Evolutionary conservation across 2,329 filamentous ascomycete genomes (phyloP).

Genomic region (Alternaria sp.): DNA sequence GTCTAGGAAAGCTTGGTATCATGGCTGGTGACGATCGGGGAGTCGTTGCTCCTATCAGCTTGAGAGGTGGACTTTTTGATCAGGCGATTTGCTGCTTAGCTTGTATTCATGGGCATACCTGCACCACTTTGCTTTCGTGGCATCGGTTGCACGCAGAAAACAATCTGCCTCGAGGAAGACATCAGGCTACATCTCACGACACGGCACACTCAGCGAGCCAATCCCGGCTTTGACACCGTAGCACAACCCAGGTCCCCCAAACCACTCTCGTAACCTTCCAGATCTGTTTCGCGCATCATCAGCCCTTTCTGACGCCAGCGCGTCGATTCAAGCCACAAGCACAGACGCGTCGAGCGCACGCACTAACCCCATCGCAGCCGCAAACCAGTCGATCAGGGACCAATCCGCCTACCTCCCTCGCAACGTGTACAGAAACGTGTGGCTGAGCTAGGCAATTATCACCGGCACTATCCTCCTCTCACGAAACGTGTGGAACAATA

Average conservation of each 20-base stretch:
- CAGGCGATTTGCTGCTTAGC: background rate
- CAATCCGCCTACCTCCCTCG: background rate
- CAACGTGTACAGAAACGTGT: background rate
- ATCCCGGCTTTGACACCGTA: background rate
- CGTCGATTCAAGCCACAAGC: background rate
- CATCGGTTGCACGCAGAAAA: background rate
- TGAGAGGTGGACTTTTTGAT: background rate
- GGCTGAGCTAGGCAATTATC: background rate
- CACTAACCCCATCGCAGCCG: background rate
- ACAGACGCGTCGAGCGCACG: background rate
- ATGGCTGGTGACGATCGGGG: background rate
- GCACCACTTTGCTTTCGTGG: background rate
- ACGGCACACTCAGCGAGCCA: background rate
- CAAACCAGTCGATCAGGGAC: background rate
- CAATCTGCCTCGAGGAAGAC: background rate
- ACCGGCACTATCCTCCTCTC: background rate
- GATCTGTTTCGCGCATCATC: background rate
- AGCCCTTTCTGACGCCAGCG: background rate
- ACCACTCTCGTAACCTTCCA: background rate
- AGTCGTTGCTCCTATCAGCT: background rate
- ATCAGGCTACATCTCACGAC: background rate
- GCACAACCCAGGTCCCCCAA: background rate
- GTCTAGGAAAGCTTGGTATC: conserved; percentile 3
- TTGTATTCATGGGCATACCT: background rate
- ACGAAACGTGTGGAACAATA: background rate